Base-by-base conservation (phyloP, 208 protist species). In the Porcisia hertigi region DNA sequence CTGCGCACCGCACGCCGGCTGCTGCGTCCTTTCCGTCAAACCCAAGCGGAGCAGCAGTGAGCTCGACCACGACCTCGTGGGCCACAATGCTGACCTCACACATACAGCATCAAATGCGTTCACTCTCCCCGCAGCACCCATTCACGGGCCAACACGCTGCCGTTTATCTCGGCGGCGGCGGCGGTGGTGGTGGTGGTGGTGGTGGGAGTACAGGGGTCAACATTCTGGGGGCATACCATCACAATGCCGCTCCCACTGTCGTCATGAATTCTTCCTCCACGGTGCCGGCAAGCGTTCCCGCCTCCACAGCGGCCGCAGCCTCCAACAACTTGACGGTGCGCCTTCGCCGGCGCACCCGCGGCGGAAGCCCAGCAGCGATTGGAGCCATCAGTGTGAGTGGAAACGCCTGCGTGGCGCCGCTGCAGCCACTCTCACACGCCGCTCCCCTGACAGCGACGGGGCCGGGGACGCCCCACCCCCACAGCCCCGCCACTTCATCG, bases 271-370 rank as follows among this genome's bases (percentile, higher is more conserved):
- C 5, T n/a, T 12, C 59, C 16, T 14, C 34, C 59, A 23, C 34
- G 9, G 6, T 60, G 12, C 25, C n/a, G 16, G 47, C 59, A 9
- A 14, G 3, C 18, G 11, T 2, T 11, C 36, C 54, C n/a, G 3
- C 34, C 41, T 16, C 16, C 30, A 18, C 60, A 12, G 18, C 62
- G 49, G 4, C 62, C 47, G 20, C 72, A 30, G 12, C 72, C 2
- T 1, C 43, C 3, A n/a, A 3, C 16, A 62, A 62, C 58, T 12
- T 82, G 11, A 77, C 45, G 7, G 71, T 82, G 18, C 77, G n/a
- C 0, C 66, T 82, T 63, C 77, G 77, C 30, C 63, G 72, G 43
- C 77, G 77, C 34, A 66, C 45, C 25, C 3, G 3, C 23, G n/a
- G 20, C 36, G 57, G 39, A 39, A 66, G 16, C 59, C 64, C 30